Conservation (phyloP, 352 stramenopile genomes). For the Phytophthora sp. region DNA sequence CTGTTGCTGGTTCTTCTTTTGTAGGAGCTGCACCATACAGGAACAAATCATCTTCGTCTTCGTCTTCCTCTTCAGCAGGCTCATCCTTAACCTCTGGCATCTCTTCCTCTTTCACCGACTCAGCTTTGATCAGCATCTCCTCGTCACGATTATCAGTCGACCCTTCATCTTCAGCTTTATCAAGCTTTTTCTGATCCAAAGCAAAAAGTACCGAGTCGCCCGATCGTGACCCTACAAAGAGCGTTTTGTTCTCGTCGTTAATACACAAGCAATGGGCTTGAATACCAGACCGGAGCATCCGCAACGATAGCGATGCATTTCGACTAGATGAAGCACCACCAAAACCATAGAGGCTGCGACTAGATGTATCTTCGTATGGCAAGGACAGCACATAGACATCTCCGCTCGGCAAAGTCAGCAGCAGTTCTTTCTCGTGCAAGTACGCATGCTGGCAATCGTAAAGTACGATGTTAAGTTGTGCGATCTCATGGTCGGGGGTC, state of each 20-base stretch:
- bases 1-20: slow-evolving; percentile 27
- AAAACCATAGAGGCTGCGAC: slow-evolving; percentile 39
- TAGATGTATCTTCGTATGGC: slow-evolving; percentile 60
- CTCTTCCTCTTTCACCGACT: slow-evolving; percentile 23
- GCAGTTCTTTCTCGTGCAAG: slow-evolving; percentile 68
- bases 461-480: slow-evolving; percentile 61
- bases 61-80: slow-evolving; percentile 40
- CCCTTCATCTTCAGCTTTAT: slow-evolving; percentile 20
- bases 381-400: slow-evolving; percentile 71
- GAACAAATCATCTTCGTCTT: slow-evolving; percentile 82
- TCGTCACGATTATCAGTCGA: slow-evolving; percentile 28
- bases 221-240: slow-evolving; percentile 84
- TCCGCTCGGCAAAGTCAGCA: slow-evolving; percentile 65
- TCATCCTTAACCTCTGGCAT: slow-evolving; percentile 18
- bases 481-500: slow-evolving; percentile 52
- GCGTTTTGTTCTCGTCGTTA: slow-evolving; percentile 62
- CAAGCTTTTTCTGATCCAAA: slow-evolving; percentile 46
- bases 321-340: slow-evolving; percentile 22
- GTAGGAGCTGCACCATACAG: slow-evolving; percentile 61
- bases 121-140: slow-evolving; percentile 30
- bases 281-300: slow-evolving; percentile 54
- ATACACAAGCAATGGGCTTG: slow-evolving; percentile 66
- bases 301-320: slow-evolving; percentile 53
- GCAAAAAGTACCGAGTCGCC: slow-evolving; percentile 80
- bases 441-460: slow-evolving; percentile 78